These are phyloP conservation scores for Cavenderia fasciculata DNA, from an alignment of 78 protist genomes.

Conservation along the genomic window DNA sequence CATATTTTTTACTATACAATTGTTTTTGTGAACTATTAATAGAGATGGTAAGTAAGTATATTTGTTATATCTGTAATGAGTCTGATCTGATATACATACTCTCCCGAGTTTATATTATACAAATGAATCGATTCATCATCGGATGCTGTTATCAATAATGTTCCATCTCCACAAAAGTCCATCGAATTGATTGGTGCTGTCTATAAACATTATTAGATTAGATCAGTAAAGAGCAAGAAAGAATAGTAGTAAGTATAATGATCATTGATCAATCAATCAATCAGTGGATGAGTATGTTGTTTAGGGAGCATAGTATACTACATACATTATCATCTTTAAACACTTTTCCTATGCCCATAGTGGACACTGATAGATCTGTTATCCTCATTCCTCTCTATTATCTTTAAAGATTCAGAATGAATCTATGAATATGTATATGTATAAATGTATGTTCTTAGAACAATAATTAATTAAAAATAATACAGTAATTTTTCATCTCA, in stretches of 20 bases:
- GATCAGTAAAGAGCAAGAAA: neutral
- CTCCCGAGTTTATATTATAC: conserved; percentile 81
- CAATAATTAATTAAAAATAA: no score
- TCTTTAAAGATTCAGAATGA: no score
- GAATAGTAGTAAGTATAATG: neutral
- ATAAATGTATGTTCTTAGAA: no score
- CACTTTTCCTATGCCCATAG: conserved; percentile 77
- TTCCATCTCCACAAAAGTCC: conserved; percentile 76
- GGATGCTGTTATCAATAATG: conserved; percentile 77
- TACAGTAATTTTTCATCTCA: no score
- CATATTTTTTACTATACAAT: conserved; percentile 82
- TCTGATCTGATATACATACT: conserved; percentile 14
- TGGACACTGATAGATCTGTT: conserved; percentile 15
- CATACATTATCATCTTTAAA: conserved; percentile 66
- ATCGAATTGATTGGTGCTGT: conserved; percentile 74
- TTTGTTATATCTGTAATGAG: neutral
- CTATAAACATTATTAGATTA: neutral
- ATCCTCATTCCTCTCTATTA: no score
- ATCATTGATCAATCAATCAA: neutral
- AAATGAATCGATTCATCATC: conserved; percentile 85
- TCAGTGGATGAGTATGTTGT: neutral
- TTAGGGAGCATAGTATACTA: neutral
- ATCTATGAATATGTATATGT: no score
- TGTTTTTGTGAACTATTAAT: conserved; percentile 40
- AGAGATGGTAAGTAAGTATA: neutral